These are phyloP conservation scores for Wallemia ichthyophaga DNA, from an alignment of 1,284 basidiomycete genomes.

Conservation along the genomic window DNA sequence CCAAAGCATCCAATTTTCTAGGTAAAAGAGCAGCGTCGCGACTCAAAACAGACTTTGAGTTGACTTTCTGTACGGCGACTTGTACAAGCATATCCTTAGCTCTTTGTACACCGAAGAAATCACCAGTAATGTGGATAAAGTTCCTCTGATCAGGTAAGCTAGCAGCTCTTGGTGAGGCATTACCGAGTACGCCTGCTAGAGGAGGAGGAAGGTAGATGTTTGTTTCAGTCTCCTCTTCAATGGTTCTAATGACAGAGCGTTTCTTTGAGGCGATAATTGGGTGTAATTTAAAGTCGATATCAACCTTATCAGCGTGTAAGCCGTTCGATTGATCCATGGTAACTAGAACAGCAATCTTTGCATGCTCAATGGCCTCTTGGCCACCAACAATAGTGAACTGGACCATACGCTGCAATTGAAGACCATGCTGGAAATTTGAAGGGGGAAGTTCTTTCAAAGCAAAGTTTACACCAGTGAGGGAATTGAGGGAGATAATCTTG, in stretches of 20 bases:
- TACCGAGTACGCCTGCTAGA: conserved; percentile 49
- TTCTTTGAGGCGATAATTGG: conserved; percentile 74
- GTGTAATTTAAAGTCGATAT: conserved; percentile 86
- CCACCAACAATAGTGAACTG: background rate
- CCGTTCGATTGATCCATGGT: conserved; percentile 22
- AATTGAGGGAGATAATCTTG: conserved; percentile 75
- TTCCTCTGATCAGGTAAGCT: conserved; percentile 22
- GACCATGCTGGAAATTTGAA: background rate
- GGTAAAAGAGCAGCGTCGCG: conserved; percentile 79
- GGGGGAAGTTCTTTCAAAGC: background rate
- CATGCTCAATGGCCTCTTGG: background rate
- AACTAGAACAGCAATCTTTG: conserved; percentile 2
- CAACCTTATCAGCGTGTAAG: conserved; percentile 59
- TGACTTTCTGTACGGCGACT: conserved; percentile 46
- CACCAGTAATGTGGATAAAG: conserved; percentile 83
- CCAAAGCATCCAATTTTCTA: conserved; percentile 92
- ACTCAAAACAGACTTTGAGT: conserved; percentile 48
- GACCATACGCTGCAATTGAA: conserved; percentile 1
- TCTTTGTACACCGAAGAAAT: conserved; percentile 83
- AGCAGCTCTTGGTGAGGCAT: conserved; percentile 2
- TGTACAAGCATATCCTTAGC: conserved; percentile 84
- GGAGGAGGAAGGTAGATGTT: conserved; percentile 86
- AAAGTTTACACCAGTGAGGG: conserved; percentile 31
- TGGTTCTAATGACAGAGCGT: conserved; percentile 55
- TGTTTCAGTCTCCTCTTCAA: conserved; percentile 89